These are phyloP conservation scores for Pyracantha coccinea DNA, from an alignment of 331 rosid genomes.

Conservation along the genomic window DNA sequence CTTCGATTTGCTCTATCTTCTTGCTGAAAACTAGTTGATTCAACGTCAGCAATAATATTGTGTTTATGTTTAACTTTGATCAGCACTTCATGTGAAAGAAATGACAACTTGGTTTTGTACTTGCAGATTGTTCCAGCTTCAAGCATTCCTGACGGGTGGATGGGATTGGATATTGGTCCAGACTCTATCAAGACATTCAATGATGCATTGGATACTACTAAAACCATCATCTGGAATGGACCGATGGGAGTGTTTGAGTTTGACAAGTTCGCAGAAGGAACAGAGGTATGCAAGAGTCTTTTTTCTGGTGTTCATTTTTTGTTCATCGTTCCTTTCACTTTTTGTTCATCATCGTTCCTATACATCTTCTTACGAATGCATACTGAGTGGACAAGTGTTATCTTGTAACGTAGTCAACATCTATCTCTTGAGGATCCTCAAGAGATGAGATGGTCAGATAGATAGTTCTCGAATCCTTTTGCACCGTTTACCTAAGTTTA, in stretches of 20 bases:
- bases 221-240: conserved; percentile 98
- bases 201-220: conserved; percentile 72
- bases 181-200: conserved; percentile 84
- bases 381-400: not conserved
- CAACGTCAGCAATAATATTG: not conserved
- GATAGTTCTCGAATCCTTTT: not conserved
- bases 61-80: not conserved
- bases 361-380: not conserved
- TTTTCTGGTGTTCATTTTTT: not conserved
- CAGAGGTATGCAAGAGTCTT: conserved; percentile 57
- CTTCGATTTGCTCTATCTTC: no score
- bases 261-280: conserved; percentile 90
- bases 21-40: no score
- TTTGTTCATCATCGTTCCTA: not conserved
- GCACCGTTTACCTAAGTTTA: not conserved
- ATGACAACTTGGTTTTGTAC: conserved; percentile 11
- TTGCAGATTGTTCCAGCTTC: conserved; percentile 84
- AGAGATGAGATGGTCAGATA: not conserved
- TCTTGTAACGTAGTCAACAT: not conserved
- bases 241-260: conserved; percentile 99
- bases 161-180: conserved; percentile 99
- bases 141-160: conserved; percentile 99
- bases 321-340: no score
- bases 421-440: not conserved
- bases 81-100: conserved; percentile 5